Evolutionary conservation across 2,329 filamentous ascomycete genomes (phyloP), one percentile per base, ranked within the genome.

Genomic region (Zymoseptoria passerinii): DNA sequence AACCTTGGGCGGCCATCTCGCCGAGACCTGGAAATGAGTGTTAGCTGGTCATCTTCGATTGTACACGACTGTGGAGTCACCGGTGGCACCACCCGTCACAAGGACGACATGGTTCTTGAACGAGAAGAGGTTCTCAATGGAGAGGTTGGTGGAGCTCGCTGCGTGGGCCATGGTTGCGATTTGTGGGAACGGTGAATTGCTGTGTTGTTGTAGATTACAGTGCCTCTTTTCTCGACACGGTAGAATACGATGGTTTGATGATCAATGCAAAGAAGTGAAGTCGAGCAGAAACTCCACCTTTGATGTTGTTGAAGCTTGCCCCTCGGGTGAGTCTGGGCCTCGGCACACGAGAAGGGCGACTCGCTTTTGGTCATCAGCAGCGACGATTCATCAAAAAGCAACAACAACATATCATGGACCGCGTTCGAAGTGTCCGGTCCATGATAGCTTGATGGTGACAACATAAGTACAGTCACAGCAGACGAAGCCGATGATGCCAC

Each of bases 1-100:
- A 74, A 1, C 75, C 73, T 64, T 78, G 76, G 16, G 75, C 75
- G 52, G 73, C 71, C 76, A 78, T 78, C 60, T 78, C 69, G 18
- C 77, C 76, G 50, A 78, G 75, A 13, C 35, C 35, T 44, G 23
- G 23, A 4, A 4, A n/a, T n/a, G 16, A 44, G 13, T 13, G 7
- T 44, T 13, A 4, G 35, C 4, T 44, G 13, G 13, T 44, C 16
- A 44, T 23, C 4, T 4, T 23, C 23, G 23, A 23, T 4, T 23
- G 23, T 23, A 23, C 2, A 23, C 4, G 23, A 23, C 23, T 23
- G 2, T 44, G 35, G 4, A n/a, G 10, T 4, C 16, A 8, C 76
- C 77, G 3, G 73, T 76, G 28, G 76, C 76, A 40, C 76, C 77
- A 18, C 76, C 77, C 7, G 75, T 77, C 2, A 77, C 71, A 13